Evolutionary conservation across 2,329 filamentous ascomycete species (phyloP), one percentile per base, ranked within the genome.

Genomic region (Colletotrichum incanum): DNA sequence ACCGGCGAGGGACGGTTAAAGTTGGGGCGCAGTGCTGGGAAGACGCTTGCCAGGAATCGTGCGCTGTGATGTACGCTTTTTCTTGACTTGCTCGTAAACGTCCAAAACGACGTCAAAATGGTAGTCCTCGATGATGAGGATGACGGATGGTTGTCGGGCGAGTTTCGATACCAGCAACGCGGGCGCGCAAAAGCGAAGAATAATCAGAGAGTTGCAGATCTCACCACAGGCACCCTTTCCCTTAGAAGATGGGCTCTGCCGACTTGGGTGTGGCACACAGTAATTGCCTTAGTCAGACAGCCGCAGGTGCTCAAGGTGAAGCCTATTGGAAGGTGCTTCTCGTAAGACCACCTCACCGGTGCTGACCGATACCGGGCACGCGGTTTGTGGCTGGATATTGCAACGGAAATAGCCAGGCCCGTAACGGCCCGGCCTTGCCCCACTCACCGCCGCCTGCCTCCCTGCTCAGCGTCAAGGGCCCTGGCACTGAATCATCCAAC

Each of bases 401-500:
- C 37, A n/a, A 47, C 58, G 67, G 62, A 31, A 60, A 71, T 47
- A 49, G 18, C 8, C n/a, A 55, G 37, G 49, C 65, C 41, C 52
- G 63, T 45, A 23, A 23, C 45, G 49, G 61, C 37, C 31, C 61
- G 23, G 61, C 23, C 5, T 20, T 54, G 18, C 23, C 16, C 61
- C 58, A 34, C 58, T 47, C 41, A 28, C n/a, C 31, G 8, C 45
- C 54, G 28, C 9, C 20, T 54, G 23, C 23, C 11, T 37, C 34
- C 34, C 34, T 37, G 34, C 34, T 5, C 34, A 37, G 34, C 34
- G 0, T 39, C n/a, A 1, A 14, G 39, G 23, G 18, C 14, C 56
- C 37, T 45, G 47, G 39, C 56, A 28, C 45, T 59, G 52, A 56
- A 68, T 71, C 55, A 52, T 58, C 64, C 68, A 68, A 68, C 68